phyloP scores from a whole-genome alignment of 768 basidiomycete species.

The Tulasnella sp. region DNA sequence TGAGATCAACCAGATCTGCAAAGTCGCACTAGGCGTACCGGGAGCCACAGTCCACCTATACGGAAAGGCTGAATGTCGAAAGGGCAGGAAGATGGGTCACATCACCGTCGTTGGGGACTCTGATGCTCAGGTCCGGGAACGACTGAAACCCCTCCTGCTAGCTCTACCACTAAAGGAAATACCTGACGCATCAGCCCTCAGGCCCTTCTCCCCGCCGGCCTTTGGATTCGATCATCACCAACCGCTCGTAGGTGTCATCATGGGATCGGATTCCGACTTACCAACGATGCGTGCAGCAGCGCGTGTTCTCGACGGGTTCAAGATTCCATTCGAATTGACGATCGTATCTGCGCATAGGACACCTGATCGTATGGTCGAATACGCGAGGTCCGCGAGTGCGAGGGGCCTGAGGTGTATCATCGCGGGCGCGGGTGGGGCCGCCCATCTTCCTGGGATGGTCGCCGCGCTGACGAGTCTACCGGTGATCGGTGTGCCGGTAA shows the following conservation, averaged over 20 bases:
- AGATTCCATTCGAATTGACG: conserved; percentile 82
- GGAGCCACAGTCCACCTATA: conserved; percentile 85
- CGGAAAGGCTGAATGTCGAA: conserved; percentile 83
- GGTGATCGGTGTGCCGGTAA: conserved; percentile 94
- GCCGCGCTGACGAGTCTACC: conserved; percentile 88
- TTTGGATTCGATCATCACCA: conserved; percentile 42
- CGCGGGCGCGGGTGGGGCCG: conserved; percentile 97
- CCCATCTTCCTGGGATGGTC: conserved; percentile 97
- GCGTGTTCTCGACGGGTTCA: conserved; percentile 69
- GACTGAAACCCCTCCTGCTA: conserved; percentile 64
- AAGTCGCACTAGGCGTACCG: conserved; percentile 53
- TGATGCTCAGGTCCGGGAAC: conserved; percentile 58
- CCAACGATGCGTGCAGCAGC: conserved; percentile 86
- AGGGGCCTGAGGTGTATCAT: conserved; percentile 56
- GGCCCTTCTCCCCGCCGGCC: conserved; percentile 38
- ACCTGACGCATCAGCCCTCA: conserved; percentile 25
- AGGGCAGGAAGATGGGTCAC: conserved; percentile 96
- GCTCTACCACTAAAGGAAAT: conserved; percentile 42
- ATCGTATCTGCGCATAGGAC: conserved; percentile 97
- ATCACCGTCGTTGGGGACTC: conserved; percentile 78
- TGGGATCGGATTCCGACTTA: conserved; percentile 99
- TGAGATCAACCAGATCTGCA: conserved; percentile 37
- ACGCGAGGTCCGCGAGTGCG: conserved; percentile 57
- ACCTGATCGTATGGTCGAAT: conserved; percentile 72
- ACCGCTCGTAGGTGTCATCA: conserved; percentile 87